phyloP scores from a whole-genome alignment of 2,329 filamentous ascomycete genomes.

The Fusarium incarnatum region DNA sequence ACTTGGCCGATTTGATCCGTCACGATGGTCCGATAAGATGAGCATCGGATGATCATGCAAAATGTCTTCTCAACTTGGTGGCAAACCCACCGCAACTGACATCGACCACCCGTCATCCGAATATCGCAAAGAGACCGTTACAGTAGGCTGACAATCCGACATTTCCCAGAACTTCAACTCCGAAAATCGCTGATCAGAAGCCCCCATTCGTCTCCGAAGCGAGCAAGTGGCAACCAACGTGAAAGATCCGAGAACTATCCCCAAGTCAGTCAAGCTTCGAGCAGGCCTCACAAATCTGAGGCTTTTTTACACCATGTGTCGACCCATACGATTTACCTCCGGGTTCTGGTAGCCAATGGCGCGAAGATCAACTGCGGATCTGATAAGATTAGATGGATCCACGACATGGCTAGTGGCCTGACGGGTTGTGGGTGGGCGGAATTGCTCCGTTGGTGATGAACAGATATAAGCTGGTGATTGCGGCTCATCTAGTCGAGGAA shows the following conservation, averaged over 20 bases:
- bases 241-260: background rate
- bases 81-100: background rate
- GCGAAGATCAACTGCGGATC: constrained; percentile 15
- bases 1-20: background rate
- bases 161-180: background rate
- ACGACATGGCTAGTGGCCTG: background rate
- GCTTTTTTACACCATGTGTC: constrained; percentile 3
- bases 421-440: constrained; percentile 33
- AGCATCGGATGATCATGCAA: background rate
- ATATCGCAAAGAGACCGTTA: background rate
- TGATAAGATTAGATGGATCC: constrained; percentile 45
- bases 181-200: background rate
- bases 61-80: background rate
- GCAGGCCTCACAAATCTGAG: background rate
- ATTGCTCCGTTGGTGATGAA: constrained; percentile 1
- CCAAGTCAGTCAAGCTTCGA: background rate
- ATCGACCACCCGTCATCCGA: background rate
- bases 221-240: background rate
- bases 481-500: background rate
- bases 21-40: background rate
- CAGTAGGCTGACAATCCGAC: background rate
- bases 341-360: background rate
- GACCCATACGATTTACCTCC: background rate
- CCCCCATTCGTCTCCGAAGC: background rate
- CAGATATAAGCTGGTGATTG: background rate